Percentiles rank a stretch among this genome's conserved stretches.
phyloP scores from a whole-genome alignment of 2,329 filamentous ascomycete species.

The Colletotrichum spaethianum region DNA sequence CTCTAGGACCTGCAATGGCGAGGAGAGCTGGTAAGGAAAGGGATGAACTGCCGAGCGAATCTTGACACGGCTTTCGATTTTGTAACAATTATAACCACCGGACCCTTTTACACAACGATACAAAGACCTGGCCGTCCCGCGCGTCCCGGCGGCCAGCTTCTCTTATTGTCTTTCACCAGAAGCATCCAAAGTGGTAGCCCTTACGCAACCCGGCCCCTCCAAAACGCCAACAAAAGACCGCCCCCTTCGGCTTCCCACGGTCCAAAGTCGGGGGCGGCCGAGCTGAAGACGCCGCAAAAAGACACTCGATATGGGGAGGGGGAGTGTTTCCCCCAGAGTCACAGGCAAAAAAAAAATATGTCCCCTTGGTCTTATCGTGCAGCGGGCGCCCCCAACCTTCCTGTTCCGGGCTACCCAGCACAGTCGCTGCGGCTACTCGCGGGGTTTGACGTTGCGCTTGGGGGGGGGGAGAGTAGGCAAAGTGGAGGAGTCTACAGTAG shows the following conservation, averaged over 20 bases:
- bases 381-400: not conserved
- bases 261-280: constrained; percentile 24
- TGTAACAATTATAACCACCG: not conserved
- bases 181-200: not conserved
- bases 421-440: constrained; percentile 12
- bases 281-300: not conserved
- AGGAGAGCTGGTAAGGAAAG: too few species aligned
- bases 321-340: not conserved
- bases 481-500: too few species aligned
- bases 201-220: not conserved
- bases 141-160: not conserved
- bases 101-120: not conserved
- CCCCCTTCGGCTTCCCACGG: constrained; percentile 31
- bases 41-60: not conserved
- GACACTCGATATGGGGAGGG: not conserved
- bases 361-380: not conserved
- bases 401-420: not conserved
- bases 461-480: not conserved
- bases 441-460: not conserved
- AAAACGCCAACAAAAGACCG: not conserved
- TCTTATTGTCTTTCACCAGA: not conserved
- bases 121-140: not conserved
- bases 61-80: not conserved
- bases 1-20: not conserved
- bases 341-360: not conserved